Evolutionary conservation across 2,329 filamentous ascomycete species (phyloP).

Genomic region (Fusarium albosuccineum): DNA sequence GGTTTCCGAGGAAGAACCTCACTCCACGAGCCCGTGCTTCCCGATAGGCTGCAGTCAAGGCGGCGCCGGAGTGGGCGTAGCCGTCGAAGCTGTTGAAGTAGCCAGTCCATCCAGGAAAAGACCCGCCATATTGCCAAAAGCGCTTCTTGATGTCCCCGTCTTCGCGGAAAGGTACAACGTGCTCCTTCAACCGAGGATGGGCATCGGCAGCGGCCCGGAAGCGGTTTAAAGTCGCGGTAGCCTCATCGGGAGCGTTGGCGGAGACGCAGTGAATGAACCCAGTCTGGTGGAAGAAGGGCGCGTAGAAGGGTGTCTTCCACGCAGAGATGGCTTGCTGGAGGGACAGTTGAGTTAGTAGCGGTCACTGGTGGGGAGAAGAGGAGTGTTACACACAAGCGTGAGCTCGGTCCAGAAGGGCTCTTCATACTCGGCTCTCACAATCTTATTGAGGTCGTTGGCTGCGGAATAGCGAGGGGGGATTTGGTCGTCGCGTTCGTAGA

Average conservation of each 20-base stretch:
- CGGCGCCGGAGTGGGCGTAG: constrained; percentile 68
- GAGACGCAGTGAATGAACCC: constrained; percentile 63
- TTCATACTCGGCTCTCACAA: constrained; percentile 70
- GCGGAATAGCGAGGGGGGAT: constrained; percentile 64
- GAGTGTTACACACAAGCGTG: constrained; percentile 57
- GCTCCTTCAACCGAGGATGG: constrained; percentile 54
- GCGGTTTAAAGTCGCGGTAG: constrained; percentile 59
- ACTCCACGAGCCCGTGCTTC: constrained; percentile 50
- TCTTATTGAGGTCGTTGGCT: constrained; percentile 72
- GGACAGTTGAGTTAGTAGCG: not conserved
- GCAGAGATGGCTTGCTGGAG: constrained; percentile 60
- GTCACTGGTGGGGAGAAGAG: not conserved
- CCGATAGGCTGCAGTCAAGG: constrained; percentile 61
- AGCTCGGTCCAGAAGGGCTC: constrained; percentile 68
- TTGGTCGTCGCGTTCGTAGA: constrained; percentile 58
- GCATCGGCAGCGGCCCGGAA: constrained; percentile 56
- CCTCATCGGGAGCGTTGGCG: constrained; percentile 60
- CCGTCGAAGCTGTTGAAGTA: constrained; percentile 70
- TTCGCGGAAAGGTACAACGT: constrained; percentile 50
- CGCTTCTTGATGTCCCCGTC: not conserved
- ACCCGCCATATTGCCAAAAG: constrained; percentile 62
- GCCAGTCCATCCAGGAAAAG: constrained; percentile 64
- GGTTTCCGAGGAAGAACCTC: constrained; percentile 43
- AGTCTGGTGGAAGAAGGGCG: constrained; percentile 62
- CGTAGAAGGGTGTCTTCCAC: constrained; percentile 66